phyloP scores from a whole-genome alignment of 306 rosid species.

The Acmispon strigosus region DNA sequence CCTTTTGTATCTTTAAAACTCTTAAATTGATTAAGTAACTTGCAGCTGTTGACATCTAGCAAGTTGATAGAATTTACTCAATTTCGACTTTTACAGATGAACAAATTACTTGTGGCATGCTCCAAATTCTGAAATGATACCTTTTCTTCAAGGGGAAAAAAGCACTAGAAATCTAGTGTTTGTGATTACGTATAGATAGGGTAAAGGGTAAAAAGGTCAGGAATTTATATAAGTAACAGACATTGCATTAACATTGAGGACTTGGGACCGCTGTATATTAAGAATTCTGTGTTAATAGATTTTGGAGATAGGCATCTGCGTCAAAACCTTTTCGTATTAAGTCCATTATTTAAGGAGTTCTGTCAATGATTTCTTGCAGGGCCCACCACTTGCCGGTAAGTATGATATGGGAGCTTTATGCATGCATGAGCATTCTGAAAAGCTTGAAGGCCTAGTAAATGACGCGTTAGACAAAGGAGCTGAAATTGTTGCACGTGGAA shows the following conservation, averaged over 20 bases:
- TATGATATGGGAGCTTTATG: slow-evolving; percentile 98
- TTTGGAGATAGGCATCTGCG: background rate
- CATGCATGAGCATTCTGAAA: slow-evolving; percentile 91
- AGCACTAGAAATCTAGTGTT: background rate
- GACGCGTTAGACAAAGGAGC: slow-evolving; percentile 93
- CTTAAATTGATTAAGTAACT: background rate
- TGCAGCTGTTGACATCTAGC: background rate
- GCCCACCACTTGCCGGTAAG: slow-evolving; percentile 83
- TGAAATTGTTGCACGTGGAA: slow-evolving; percentile 83
- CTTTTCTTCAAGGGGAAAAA: background rate
- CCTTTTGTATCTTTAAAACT: background rate
- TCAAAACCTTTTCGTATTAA: background rate
- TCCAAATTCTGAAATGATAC: background rate
- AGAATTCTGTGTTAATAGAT: background rate
- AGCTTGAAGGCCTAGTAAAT: slow-evolving; percentile 73
- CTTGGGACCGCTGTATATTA: background rate
- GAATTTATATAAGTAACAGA: background rate
- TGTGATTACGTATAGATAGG: background rate
- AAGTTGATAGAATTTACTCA: background rate
- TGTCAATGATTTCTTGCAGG: slow-evolving; percentile 41
- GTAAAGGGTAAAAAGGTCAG: background rate
- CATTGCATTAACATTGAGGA: background rate
- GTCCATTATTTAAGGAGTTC: background rate
- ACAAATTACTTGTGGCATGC: background rate
- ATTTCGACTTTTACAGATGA: background rate